Base-by-base conservation (phyloP, 371 early-diverging fungal species). In the Nematocida homosporus region DNA sequence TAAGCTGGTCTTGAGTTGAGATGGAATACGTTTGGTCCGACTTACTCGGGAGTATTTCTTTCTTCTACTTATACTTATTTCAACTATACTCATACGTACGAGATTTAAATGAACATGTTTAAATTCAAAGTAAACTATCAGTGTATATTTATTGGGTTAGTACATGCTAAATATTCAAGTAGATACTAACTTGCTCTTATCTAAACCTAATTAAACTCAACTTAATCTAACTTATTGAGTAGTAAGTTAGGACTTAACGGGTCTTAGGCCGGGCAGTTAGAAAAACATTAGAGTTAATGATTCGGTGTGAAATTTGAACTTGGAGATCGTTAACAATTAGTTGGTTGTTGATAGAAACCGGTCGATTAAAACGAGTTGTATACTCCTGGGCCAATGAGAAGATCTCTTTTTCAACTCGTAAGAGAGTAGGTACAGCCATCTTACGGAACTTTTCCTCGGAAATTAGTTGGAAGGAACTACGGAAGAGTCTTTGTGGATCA, bases 401-500 rank as follows among this genome's bases (percentile, higher is more conserved):
- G 37, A 93, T 85, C 2, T 83, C 79, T 42, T 86, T 83, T 80
- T 93, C 92, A 63, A 90, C 79, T 53, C 84, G 86, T n/a, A 91
- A 67, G 48, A 93, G 82, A 2, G 87, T 89, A 27, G 92, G 92
- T 67, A 86, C 88, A 41, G 91, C 90, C 1, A 87, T 87, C 57
- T 90, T 90, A 35, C 93, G 82, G 86, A 89, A 92, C 78, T 88
- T 88, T 61, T 92, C 92, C 81, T 93, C 92, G 79, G 90, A 90
- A 27, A 88, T 66, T 32, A 93, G 82, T 76, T 88, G 90, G 79
- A 92, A 90, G 0, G 90, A 90, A 8, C 88, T 85, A 65, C 87
- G 87, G 69, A 90, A 90, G 16, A 93, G 82, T 29, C 93, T 84
- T 53, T 85, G 84, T 1, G 92, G 92, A 77, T 93, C 91, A 0